Base-by-base conservation (phyloP, 768 basidiomycete species). In the Mycena crocata region DNA sequence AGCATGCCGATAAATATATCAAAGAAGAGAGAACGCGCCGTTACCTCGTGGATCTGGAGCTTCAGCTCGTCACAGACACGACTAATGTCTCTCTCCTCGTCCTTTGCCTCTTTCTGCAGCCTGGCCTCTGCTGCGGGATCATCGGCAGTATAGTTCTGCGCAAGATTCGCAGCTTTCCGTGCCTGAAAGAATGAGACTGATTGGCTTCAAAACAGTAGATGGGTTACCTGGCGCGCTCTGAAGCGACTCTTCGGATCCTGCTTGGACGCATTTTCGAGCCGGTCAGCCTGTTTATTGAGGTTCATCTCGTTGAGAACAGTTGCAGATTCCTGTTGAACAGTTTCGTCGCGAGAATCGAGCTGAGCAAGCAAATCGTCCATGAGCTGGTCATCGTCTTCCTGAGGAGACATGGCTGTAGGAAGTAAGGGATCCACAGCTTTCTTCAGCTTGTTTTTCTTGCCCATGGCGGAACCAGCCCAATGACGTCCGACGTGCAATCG, bases 331-430 rank as follows among this genome's bases (percentile, higher is more conserved):
- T 77, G 75, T 71, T 85, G 85, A 1, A 85, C 82, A 45, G 80
- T 77, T 52, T 81, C 70, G 70, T 93, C 85, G 68, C 84, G 80
- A 9, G 87, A 87, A 71, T 94, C 92, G 30, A 96, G 87, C 75
- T 93, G 90, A 9, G 89, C 85, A 50, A 95, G 77, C 1, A 96
- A 86, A 71, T 93, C 90, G 69, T 93, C 86, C 81, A 95, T 83
- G 50, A 95, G 83, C 13, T 85, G 85, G 48, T 88, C 86, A 60
- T 90, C 86, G 45, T 85, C 84, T 23, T 69, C 69, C 32, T 79
- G 71, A 32, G 81, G 51, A 37, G 58, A 28, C 32, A 49, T 48
- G 19, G 37, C 28, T 37, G 76, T 1, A 76, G 64, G 19, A 75
- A 74, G 10, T 76, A 48, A 74, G 69, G 19, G 83, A 73, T 49